Evolutionary conservation across 1,284 basidiomycete genomes (phyloP), one percentile per base, ranked within the genome.

Genomic region (Stereum hirsutum): DNA sequence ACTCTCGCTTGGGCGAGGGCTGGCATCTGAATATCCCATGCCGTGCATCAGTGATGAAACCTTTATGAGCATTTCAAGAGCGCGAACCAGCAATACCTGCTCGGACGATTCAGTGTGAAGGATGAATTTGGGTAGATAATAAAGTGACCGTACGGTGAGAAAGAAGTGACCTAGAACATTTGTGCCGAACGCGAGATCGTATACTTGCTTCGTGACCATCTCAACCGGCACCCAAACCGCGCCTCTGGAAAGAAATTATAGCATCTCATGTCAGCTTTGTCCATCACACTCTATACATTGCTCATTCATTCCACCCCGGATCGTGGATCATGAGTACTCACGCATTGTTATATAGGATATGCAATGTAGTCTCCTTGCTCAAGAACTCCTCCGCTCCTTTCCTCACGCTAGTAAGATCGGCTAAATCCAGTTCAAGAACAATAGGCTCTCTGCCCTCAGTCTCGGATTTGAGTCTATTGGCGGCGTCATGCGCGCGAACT

Each of bases 141-240:
- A n/a, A n/a, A n/a, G n/a, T n/a, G n/a, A n/a, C n/a, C n/a, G n/a
- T n/a, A n/a, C n/a, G 4, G 76, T 74, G 43, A 81, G 65, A 45
- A 67, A 68, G 50, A 68, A 73, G 57, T 69, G 73, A 1, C 49
- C 68, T 53, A 80, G 55, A 25, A 69, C 65, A 52, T 81, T 82
- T 8, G 75, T 77, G 1, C 78, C 79, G 44, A 77, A 78, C 50
- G 78, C 75, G 3, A 78, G 54, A 34, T 81, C 75, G 52, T 75
- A 77, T 2, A 74, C 75, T 45, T 83, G 70, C 17, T 59, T 57
- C 1, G 78, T 78, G 30, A 68, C 46, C 43, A 58, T 46, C 5
- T 70, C 65, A 6, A 65, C 0, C 73, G 70, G 4, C 65, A 61
- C 0, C 57, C n/a, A 52, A 74, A 81, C 76, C 7, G 85, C 66